phyloP scores from a whole-genome alignment of 2,329 filamentous ascomycete genomes.

The Botrytis deweyae region DNA sequence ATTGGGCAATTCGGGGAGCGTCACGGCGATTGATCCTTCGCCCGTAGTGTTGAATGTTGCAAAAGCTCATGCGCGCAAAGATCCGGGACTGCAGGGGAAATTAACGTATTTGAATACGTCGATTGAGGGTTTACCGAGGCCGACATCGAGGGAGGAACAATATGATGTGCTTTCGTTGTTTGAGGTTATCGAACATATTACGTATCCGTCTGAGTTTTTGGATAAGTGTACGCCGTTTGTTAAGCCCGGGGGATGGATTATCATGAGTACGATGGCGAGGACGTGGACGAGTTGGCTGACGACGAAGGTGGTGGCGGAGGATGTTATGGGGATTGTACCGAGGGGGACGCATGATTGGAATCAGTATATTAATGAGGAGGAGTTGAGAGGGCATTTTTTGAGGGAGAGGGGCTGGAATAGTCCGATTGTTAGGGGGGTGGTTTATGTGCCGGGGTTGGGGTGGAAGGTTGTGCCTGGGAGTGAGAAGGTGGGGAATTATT shows the following conservation, averaged over 20 bases:
- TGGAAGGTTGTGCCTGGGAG: conserved; percentile 82
- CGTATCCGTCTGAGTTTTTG: conserved; percentile 72
- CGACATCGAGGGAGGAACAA: conserved; percentile 43
- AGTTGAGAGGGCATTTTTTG: conserved; percentile 61
- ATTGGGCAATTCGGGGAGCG: conserved; percentile 58
- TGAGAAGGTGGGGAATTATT: conserved; percentile 92
- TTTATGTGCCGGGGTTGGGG: conserved; percentile 86
- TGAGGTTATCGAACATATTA: conserved; percentile 93
- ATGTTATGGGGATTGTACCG: conserved; percentile 82
- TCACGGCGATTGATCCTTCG: conserved; percentile 78
- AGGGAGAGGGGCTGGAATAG: conserved; percentile 57
- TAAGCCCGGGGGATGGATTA: conserved; percentile 86
- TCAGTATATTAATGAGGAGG: conserved; percentile 88
- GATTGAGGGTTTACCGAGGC: conserved; percentile 65
- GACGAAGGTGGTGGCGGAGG: conserved; percentile 89
- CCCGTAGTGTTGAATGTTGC: conserved; percentile 73
- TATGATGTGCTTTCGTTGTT: conserved; percentile 87
- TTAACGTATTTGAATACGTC: conserved; percentile 74
- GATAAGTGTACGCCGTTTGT: conserved; percentile 71
- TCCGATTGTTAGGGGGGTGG: conserved; percentile 70
- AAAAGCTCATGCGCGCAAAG: conserved; percentile 68
- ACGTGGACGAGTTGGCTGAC: conserved; percentile 88
- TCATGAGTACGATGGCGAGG: conserved; percentile 88
- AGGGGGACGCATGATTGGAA: conserved; percentile 93
- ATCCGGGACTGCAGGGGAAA: conserved; percentile 64